Base-by-base conservation (phyloP, 2,329 filamentous ascomycete genomes). In the Pyrenophora teres region DNA sequence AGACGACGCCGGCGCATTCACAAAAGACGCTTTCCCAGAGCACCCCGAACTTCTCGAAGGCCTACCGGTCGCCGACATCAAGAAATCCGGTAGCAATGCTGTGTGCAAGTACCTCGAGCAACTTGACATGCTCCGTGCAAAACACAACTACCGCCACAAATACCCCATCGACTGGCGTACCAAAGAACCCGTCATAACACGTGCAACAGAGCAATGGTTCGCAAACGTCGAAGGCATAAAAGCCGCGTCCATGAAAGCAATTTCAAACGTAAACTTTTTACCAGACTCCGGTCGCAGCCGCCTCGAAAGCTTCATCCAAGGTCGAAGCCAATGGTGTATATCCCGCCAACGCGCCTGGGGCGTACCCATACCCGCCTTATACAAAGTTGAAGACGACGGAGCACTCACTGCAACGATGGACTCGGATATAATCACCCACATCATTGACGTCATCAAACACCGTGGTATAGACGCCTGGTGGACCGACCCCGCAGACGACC, bases 81-180 rank as follows among this genome's bases (percentile, higher is more conserved):
- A 92, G 50, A 69, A 60, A 40, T 59, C 66, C 1, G 70, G 65
- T 15, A 64, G 35, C 85, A 76, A 81, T 42, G 82, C 83, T 3
- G 87, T 97, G 0, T 73, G 97, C 30, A 79, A 86, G 1, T 78
- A 94, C 43, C 78, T 97, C 2, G 76, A 80, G 21, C 60, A 60
- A 10, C 60, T 60, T 12, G 59, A 58, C 16, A 70, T 78, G n/a
- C 82, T 97, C 3, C 76, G 97, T 35, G 81, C 82, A 33, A 83
- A 82, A 3, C 88, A 95, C 62, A 80, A 80, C 50, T 88, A 93
- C 69, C 81, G 81, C 45, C 94, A 99, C 79, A 97, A 96, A 73
- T 97, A 97, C 70, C 94, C 94, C 0, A 96, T 97, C 63, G 94
- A 99, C 75, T 99, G 94, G 94, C 84, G 94, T 46, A 96, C 93